Percentiles rank a stretch among this genome's conserved stretches.
Conservation (phyloP, 768 basidiomycete species). For the Cystobasidium onofrii region DNA sequence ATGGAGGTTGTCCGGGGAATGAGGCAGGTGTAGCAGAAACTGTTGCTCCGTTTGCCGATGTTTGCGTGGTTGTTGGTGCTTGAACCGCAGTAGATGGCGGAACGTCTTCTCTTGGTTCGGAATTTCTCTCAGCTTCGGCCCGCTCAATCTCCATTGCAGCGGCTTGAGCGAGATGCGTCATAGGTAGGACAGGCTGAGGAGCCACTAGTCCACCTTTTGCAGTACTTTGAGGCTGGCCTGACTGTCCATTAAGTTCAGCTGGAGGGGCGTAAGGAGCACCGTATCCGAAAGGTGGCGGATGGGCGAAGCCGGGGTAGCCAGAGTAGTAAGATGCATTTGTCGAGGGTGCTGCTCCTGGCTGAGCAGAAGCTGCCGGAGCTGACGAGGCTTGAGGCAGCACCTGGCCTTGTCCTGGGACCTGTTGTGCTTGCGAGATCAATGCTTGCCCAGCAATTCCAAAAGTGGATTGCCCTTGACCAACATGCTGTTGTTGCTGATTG, state of each 20-base stretch:
- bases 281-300: not conserved
- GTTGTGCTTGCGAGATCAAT: not conserved
- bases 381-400: not conserved
- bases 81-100: not conserved
- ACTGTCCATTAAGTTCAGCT: not conserved
- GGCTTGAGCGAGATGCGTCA: slow-evolving; percentile 32
- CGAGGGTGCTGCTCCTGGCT: not conserved
- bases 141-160: slow-evolving; percentile 33
- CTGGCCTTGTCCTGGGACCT: not conserved
- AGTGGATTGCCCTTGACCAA: not conserved
- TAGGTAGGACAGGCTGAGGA: slow-evolving; percentile 24
- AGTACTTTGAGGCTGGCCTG: not conserved
- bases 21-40: not conserved
- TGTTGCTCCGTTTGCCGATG: not conserved
- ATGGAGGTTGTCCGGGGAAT: not conserved
- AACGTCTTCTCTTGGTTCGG: slow-evolving; percentile 2
- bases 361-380: not conserved
- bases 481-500: slow-evolving; percentile 7
- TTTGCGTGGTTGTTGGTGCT: not conserved
- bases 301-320: not conserved
- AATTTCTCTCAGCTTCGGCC: slow-evolving; percentile 22
- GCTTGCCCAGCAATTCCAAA: not conserved
- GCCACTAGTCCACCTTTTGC: not conserved
- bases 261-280: not conserved
- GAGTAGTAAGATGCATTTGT: not conserved